Conservation (phyloP, 106 monocot genomes). For the Apostasia ramifera region DNA sequence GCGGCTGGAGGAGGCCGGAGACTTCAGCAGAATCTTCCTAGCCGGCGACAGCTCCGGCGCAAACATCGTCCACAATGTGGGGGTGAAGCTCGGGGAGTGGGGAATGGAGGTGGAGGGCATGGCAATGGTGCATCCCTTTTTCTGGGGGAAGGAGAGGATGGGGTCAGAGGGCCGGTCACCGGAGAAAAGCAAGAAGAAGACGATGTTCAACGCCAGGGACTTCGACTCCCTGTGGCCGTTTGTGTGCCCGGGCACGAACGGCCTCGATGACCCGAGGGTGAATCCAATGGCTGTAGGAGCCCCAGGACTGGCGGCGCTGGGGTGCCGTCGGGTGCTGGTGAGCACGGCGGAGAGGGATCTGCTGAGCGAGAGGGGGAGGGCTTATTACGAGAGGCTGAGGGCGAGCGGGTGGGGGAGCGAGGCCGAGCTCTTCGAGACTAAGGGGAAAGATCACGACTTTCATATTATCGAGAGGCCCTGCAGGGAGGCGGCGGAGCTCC, state of each 20-base stretch:
- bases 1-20: conserved; percentile 1
- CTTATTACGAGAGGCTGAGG: conserved; percentile 12
- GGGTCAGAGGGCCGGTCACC: neutral
- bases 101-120: conserved; percentile 13
- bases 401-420: conserved; percentile 19
- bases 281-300: conserved; percentile 15
- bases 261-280: conserved; percentile 10
- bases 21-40: conserved; percentile 1
- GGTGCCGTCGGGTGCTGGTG: conserved; percentile 11
- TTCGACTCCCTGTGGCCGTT: conserved; percentile 14
- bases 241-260: conserved; percentile 4
- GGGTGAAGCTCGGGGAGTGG: conserved; percentile 1
- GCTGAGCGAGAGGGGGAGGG: conserved; percentile 17
- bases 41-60: conserved; percentile 18
- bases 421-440: conserved; percentile 12
- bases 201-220: neutral
- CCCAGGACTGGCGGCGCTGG: conserved; percentile 11
- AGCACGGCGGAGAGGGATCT: conserved; percentile 6
- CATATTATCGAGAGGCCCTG: conserved; percentile 15
- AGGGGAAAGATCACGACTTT: conserved; percentile 32
- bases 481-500: conserved; percentile 14
- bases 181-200: neutral
- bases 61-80: conserved; percentile 11
- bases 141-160: conserved; percentile 18
- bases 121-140: conserved; percentile 11